Conservation (phyloP, 2,329 filamentous ascomycete genomes). For the Septoria linicola region DNA sequence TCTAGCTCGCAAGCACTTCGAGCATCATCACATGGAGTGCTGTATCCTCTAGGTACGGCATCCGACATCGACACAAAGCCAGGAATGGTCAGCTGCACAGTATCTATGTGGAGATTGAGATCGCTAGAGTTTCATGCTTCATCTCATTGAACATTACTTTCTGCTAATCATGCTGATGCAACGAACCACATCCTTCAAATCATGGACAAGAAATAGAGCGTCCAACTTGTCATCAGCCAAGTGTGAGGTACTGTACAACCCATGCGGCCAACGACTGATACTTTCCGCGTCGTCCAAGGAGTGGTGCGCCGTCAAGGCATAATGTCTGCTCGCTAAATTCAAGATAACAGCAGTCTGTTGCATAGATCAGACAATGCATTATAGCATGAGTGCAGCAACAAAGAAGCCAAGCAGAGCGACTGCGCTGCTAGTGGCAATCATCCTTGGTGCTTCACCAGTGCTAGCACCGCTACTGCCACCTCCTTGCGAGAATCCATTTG, state of each 20-base stretch:
- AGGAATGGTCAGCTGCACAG: too few relatives aligned
- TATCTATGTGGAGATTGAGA: background rate
- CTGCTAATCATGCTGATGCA: conserved; percentile 8
- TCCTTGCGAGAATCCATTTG: conserved; percentile 31
- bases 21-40: too few relatives aligned
- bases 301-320: conserved; percentile 23
- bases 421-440: conserved; percentile 38
- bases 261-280: conserved; percentile 12
- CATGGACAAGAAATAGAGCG: conserved; percentile 19
- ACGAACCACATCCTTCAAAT: conserved; percentile 15
- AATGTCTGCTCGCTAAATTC: conserved; percentile 10
- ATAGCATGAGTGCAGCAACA: conserved; percentile 39
- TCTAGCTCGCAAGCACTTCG: too few relatives aligned
- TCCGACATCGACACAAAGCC: too few relatives aligned
- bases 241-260: conserved; percentile 22
- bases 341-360: conserved; percentile 7
- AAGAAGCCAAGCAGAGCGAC: conserved; percentile 42
- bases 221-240: conserved; percentile 13
- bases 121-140: conserved; percentile 7
- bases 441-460: conserved; percentile 31
- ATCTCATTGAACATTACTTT: conserved; percentile 19
- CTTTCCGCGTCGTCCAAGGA: conserved; percentile 17
- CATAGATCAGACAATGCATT: conserved; percentile 10
- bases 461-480: conserved; percentile 27
- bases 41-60: too few relatives aligned